Evolutionary conservation across 2,329 filamentous ascomycete genomes (phyloP).

Genomic region (Cytospora leucostoma): DNA sequence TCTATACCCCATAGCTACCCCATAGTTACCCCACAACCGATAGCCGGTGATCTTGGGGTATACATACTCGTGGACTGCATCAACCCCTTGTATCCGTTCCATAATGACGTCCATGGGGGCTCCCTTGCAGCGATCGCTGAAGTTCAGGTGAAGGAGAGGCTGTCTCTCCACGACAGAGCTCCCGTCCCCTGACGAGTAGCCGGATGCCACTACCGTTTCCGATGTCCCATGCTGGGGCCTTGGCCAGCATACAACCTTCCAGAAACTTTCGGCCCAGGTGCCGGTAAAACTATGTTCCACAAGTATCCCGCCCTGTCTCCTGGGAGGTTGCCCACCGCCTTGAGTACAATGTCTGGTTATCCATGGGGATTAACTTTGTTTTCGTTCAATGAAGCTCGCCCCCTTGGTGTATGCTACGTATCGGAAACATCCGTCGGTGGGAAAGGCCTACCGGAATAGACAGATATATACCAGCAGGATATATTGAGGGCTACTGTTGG

Average conservation of each 20-base stretch:
- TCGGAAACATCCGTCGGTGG: not conserved
- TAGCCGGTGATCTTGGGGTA: not conserved
- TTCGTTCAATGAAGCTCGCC: not conserved
- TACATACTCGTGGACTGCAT: not conserved
- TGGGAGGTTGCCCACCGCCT: not conserved
- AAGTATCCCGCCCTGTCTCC: not conserved
- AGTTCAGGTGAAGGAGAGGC: not conserved
- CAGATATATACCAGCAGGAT: not conserved
- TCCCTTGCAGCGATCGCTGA: not conserved
- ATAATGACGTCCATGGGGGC: not conserved
- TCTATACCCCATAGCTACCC: not conserved
- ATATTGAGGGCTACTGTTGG: not conserved
- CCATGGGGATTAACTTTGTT: not conserved
- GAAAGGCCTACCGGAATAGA: not conserved
- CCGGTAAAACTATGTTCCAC: constrained; percentile 20
- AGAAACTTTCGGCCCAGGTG: not conserved
- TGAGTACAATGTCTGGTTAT: not conserved
- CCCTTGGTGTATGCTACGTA: not conserved
- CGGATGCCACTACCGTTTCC: not conserved
- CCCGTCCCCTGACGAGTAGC: not conserved
- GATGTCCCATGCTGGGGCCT: not conserved
- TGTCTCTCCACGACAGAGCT: not conserved
- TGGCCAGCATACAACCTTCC: not conserved
- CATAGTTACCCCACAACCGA: not conserved
- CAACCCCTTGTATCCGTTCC: not conserved